Evolutionary conservation across 1,284 basidiomycete genomes (phyloP).

Genomic region (Irpex sp.): DNA sequence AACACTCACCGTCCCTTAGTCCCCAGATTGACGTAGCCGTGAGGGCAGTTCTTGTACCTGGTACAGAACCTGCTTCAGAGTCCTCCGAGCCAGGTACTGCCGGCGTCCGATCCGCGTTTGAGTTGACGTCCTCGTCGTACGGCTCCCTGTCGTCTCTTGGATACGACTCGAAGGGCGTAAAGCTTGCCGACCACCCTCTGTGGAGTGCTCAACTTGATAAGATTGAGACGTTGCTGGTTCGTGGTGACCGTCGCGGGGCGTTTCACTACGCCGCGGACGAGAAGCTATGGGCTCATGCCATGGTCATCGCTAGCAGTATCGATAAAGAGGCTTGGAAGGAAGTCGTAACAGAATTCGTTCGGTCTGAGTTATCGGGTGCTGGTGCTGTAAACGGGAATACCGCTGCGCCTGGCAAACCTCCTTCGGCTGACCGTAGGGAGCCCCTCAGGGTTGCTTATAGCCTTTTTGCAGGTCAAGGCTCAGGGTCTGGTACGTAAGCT

Average conservation of each 20-base stretch:
- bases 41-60: slow-evolving; percentile 62
- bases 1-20: slow-evolving; percentile 34
- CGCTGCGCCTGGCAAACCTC: slow-evolving; percentile 18
- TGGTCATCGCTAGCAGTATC: slow-evolving; percentile 91
- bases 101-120: slow-evolving; percentile 12
- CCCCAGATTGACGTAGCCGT: slow-evolving; percentile 67
- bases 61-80: slow-evolving; percentile 32
- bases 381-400: slow-evolving; percentile 18
- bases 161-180: slow-evolving; percentile 19
- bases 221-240: slow-evolving; percentile 75
- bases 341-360: slow-evolving; percentile 83
- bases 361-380: slow-evolving; percentile 65
- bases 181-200: slow-evolving; percentile 30
- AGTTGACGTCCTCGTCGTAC: slow-evolving; percentile 21
- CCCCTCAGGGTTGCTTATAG: slow-evolving; percentile 82
- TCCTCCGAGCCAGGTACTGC: slow-evolving; percentile 17
- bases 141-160: slow-evolving; percentile 17
- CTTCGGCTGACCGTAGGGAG: slow-evolving; percentile 43
- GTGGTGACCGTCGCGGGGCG: slow-evolving; percentile 84
- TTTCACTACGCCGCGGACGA: slow-evolving; percentile 87
- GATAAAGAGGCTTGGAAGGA: slow-evolving; percentile 95
- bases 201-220: slow-evolving; percentile 66
- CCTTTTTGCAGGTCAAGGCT: slow-evolving; percentile 81
- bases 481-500: slow-evolving; percentile 57
- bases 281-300: slow-evolving; percentile 93